Conservation (phyloP, 2,329 filamentous ascomycete species). For the Ophiostoma triangulosporum region DNA sequence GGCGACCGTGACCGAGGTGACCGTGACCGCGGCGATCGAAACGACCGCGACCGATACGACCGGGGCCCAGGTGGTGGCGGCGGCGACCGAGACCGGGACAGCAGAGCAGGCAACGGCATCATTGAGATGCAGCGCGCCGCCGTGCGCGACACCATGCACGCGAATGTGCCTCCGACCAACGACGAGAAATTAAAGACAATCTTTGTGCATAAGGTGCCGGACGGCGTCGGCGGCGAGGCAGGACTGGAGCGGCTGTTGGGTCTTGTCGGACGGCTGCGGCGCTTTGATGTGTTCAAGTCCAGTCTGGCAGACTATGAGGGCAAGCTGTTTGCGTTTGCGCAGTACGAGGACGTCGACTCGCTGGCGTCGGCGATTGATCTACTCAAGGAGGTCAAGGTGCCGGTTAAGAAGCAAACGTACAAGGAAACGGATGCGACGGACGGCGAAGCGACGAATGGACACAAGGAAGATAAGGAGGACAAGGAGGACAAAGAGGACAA, state of each 20-base stretch:
- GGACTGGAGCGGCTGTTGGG: slow-evolving; percentile 66
- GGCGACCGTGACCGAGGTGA: neutral
- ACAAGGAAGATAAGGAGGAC: slow-evolving; percentile 17
- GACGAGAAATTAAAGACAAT: slow-evolving; percentile 89
- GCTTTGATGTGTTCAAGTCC: slow-evolving; percentile 66
- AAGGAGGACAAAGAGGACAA: slow-evolving; percentile 33
- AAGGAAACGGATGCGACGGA: slow-evolving; percentile 24
- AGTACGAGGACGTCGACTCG: slow-evolving; percentile 85
- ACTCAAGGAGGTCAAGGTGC: slow-evolving; percentile 69
- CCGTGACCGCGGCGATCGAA: neutral
- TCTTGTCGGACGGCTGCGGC: slow-evolving; percentile 63
- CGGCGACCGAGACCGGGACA: neutral
- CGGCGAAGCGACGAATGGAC: neutral
- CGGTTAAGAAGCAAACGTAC: slow-evolving; percentile 57
- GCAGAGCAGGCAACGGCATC: slow-evolving; percentile 27
- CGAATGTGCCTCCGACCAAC: slow-evolving; percentile 65
- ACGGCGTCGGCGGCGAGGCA: slow-evolving; percentile 62
- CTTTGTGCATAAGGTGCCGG: slow-evolving; percentile 76
- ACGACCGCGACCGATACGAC: neutral
- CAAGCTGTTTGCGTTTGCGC: slow-evolving; percentile 84
- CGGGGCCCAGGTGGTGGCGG: neutral
- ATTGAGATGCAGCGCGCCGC: slow-evolving; percentile 54
- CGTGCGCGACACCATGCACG: slow-evolving; percentile 54
- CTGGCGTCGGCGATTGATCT: slow-evolving; percentile 75
- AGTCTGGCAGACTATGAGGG: slow-evolving; percentile 56